Evolutionary conservation across 2,329 filamentous ascomycete species (phyloP).

Genomic region (Aureobasidium lini): DNA sequence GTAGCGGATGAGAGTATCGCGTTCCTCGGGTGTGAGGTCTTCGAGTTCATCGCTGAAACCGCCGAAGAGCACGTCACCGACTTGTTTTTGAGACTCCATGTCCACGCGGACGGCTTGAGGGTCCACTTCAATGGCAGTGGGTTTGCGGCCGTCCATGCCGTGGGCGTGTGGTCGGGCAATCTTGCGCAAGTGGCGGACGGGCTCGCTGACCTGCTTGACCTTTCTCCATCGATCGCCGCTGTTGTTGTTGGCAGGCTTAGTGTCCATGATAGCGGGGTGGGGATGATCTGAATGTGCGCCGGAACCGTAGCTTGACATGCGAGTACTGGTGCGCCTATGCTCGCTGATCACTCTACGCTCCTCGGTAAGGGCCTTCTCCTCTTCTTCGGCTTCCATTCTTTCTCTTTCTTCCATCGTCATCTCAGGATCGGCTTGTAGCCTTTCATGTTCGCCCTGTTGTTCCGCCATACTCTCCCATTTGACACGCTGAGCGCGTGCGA

Average conservation of each 20-base stretch:
- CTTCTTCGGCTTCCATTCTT: slow-evolving; percentile 28
- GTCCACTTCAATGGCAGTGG: not conserved
- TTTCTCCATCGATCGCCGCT: slow-evolving; percentile 12
- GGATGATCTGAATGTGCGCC: slow-evolving; percentile 3
- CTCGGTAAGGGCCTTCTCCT: slow-evolving; percentile 34
- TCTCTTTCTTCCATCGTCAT: slow-evolving; percentile 35
- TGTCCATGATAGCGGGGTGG: slow-evolving; percentile 12
- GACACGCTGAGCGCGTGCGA: slow-evolving; percentile 58
- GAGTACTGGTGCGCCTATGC: slow-evolving; percentile 12
- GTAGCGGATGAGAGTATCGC: slow-evolving; percentile 74
- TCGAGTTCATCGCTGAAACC: slow-evolving; percentile 89
- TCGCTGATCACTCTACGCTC: slow-evolving; percentile 25
- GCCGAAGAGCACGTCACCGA: slow-evolving; percentile 76
- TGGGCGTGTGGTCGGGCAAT: slow-evolving; percentile 1
- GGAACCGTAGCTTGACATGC: slow-evolving; percentile 12
- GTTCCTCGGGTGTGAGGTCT: slow-evolving; percentile 82
- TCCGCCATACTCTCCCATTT: slow-evolving; percentile 28
- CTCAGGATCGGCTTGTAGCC: slow-evolving; percentile 12
- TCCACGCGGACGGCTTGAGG: slow-evolving; percentile 43
- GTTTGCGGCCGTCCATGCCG: not conserved
- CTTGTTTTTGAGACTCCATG: slow-evolving; percentile 61
- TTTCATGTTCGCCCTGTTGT: slow-evolving; percentile 32
- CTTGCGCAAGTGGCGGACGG: slow-evolving; percentile 3
- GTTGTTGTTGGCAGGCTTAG: slow-evolving; percentile 7
- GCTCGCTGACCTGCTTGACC: slow-evolving; percentile 9